Evolutionary conservation across 2,329 filamentous ascomycete species (phyloP).

Genomic region (Apiospora rasikravindrae): DNA sequence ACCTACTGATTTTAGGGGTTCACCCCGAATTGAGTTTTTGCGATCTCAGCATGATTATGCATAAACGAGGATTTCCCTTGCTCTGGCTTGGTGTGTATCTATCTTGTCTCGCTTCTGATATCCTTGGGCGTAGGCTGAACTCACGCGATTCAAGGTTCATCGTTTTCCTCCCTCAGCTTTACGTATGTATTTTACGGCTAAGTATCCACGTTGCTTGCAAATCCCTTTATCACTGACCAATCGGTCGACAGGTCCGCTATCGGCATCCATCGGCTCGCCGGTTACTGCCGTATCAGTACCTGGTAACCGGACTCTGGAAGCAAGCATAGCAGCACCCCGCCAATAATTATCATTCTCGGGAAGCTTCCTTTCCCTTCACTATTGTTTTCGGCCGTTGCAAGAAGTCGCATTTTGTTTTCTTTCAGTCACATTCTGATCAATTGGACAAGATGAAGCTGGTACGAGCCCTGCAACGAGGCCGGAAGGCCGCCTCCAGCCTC

Average conservation of each 20-base stretch:
- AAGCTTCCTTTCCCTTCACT: not conserved
- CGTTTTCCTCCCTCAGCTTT: not conserved
- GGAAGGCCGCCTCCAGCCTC: slow-evolving; percentile 29
- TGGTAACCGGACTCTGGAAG: not conserved
- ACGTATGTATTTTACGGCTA: slow-evolving; percentile 1
- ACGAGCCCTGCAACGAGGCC: slow-evolving; percentile 28
- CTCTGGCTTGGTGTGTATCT: not conserved
- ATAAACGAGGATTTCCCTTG: not conserved
- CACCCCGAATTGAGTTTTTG: slow-evolving; percentile 2
- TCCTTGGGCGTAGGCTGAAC: not conserved
- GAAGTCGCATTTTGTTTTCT: not conserved
- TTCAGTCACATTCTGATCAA: slow-evolving; percentile 15
- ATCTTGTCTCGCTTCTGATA: not conserved
- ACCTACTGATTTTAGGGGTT: not conserved
- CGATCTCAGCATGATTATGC: not conserved
- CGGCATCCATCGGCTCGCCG: slow-evolving; percentile 18
- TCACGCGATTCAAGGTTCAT: not conserved
- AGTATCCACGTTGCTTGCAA: not conserved
- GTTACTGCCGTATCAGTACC: slow-evolving; percentile 7
- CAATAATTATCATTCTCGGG: not conserved
- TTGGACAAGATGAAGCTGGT: slow-evolving; percentile 33
- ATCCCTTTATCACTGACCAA: slow-evolving; percentile 11
- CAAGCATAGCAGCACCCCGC: not conserved
- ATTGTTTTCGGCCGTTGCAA: not conserved
- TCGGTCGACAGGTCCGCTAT: slow-evolving; percentile 18